These are phyloP conservation scores for Samsoniella hepiali DNA, from an alignment of 2,329 filamentous ascomycete species.

Conservation along the genomic window DNA sequence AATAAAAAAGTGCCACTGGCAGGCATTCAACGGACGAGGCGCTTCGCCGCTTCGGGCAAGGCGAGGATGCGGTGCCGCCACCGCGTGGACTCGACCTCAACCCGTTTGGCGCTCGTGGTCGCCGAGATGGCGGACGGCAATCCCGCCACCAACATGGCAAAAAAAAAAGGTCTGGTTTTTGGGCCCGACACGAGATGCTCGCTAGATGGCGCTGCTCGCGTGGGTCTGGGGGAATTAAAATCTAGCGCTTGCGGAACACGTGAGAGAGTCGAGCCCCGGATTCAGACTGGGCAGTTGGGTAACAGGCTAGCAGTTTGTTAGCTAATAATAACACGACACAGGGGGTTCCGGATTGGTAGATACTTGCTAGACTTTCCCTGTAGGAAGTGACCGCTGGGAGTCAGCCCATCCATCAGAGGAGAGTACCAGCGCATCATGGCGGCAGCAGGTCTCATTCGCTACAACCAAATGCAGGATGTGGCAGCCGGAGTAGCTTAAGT, in stretches of 20 bases:
- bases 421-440: background rate
- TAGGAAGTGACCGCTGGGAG: background rate
- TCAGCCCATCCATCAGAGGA: background rate
- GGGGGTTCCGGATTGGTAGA: too few relatives aligned
- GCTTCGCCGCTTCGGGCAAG: constrained; percentile 1
- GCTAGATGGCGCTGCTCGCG: background rate
- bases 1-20: background rate
- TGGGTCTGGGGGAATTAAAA: constrained; percentile 15
- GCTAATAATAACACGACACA: background rate
- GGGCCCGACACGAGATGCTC: background rate
- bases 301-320: background rate
- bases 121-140: constrained; percentile 3
- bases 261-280: background rate
- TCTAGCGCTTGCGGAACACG: background rate
- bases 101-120: background rate
- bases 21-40: background rate
- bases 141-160: background rate
- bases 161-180: background rate
- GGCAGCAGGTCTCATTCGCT: background rate
- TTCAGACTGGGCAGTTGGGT: background rate
- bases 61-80: background rate
- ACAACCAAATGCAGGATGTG: background rate
- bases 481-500: background rate
- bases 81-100: background rate
- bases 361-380: background rate